These are phyloP conservation scores for Cladosporium sphaerospermum DNA, from an alignment of 2,329 filamentous ascomycete genomes.

Conservation along the genomic window DNA sequence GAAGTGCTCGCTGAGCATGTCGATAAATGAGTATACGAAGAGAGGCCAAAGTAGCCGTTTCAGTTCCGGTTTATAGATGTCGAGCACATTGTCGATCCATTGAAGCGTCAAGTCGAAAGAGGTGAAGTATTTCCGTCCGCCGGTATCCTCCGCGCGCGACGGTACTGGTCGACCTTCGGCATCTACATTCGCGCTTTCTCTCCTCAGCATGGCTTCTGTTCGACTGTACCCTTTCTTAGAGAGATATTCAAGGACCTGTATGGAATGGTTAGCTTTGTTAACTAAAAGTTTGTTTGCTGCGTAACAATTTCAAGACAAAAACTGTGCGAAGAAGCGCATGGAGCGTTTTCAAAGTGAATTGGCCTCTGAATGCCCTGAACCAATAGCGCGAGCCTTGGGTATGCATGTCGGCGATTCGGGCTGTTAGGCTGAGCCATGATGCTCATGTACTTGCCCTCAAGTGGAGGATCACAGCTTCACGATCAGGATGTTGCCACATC, in stretches of 20 bases:
- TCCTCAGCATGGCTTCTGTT: slow-evolving; percentile 86
- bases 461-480: too few species aligned
- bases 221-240: slow-evolving; percentile 90
- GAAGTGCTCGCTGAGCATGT: slow-evolving; percentile 67
- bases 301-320: too few species aligned
- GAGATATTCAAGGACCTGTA: slow-evolving; percentile 83
- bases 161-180: slow-evolving; percentile 72
- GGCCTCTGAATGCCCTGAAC: too few species aligned
- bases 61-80: slow-evolving; percentile 93
- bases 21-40: slow-evolving; percentile 88
- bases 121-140: slow-evolving; percentile 69
- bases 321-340: too few species aligned
- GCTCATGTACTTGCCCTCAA: too few species aligned
- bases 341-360: too few species aligned
- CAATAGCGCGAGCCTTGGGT: too few species aligned
- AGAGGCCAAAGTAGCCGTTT: slow-evolving; percentile 84
- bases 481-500: too few species aligned
- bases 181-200: slow-evolving; percentile 80
- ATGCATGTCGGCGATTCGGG: too few species aligned
- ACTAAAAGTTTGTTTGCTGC: too few species aligned
- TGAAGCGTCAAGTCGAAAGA: slow-evolving; percentile 50
- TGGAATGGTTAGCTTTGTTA: too few species aligned
- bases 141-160: slow-evolving; percentile 56
- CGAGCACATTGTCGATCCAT: slow-evolving; percentile 88
- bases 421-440: too few species aligned